phyloP scores from a whole-genome alignment of 2,329 filamentous ascomycete genomes.

The Penicillium concentricum region DNA sequence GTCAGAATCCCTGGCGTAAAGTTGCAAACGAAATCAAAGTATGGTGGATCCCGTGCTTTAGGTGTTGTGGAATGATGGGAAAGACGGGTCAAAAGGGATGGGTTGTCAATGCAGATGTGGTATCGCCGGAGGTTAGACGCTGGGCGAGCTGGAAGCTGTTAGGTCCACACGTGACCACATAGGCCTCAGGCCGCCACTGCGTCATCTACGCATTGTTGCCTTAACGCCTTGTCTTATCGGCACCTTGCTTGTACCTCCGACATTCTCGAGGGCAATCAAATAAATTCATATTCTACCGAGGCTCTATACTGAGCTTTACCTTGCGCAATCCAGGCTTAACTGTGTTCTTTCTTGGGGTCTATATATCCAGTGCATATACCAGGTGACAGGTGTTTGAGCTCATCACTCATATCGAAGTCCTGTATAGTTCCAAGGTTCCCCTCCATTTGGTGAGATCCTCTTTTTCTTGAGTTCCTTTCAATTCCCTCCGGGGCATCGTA shows the following conservation, averaged over 20 bases:
- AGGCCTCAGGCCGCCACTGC: constrained; percentile 15
- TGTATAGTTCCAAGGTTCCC: constrained; percentile 17
- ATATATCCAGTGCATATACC: neutral
- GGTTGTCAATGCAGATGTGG: constrained; percentile 15
- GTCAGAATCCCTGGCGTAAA: constrained; percentile 8
- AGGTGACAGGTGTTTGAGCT: neutral
- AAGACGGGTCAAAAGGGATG: constrained; percentile 13
- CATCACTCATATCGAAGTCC: neutral
- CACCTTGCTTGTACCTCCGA: neutral
- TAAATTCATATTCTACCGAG: neutral
- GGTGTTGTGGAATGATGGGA: constrained; percentile 3
- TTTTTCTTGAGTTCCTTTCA: neutral
- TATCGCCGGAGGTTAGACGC: constrained; percentile 16
- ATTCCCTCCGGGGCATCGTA: neutral
- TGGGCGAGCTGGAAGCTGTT: constrained; percentile 26
- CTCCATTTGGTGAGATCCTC: constrained; percentile 17
- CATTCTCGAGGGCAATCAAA: constrained; percentile 2
- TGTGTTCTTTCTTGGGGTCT: neutral
- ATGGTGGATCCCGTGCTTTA: neutral
- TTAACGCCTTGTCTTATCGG: constrained; percentile 4
- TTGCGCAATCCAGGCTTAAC: neutral
- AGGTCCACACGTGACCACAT: constrained; percentile 17
- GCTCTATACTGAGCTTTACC: neutral
- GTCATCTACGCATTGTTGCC: constrained; percentile 20
- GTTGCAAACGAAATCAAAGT: neutral